Evolutionary conservation across 2,329 filamentous ascomycete genomes (phyloP).

Genomic region (Penicillium sclerotiorum): DNA sequence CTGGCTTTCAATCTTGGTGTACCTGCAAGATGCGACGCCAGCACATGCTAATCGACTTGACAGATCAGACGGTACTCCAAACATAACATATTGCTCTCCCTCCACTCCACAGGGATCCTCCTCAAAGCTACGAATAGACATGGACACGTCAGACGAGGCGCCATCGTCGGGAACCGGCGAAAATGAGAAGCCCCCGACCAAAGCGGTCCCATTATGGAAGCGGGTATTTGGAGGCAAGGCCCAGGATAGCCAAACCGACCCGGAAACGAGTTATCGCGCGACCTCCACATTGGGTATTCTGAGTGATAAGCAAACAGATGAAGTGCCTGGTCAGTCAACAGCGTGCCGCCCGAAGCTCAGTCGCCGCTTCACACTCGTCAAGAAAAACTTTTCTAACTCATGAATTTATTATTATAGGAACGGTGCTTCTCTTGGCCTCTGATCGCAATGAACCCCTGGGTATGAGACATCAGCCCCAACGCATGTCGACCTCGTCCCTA

Average conservation of each 20-base stretch:
- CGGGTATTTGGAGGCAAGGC: background rate
- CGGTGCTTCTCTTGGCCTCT: slow-evolving; percentile 62
- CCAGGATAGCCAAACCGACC: background rate
- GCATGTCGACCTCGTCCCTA: slow-evolving; percentile 59
- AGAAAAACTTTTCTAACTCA: slow-evolving; percentile 1
- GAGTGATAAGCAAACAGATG: slow-evolving; percentile 77
- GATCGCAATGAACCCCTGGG: slow-evolving; percentile 66
- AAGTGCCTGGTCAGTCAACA: slow-evolving; percentile 74
- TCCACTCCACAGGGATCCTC: too few relatives aligned
- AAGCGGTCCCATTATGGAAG: background rate
- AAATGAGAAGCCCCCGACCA: background rate
- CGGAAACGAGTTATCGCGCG: slow-evolving; percentile 28
- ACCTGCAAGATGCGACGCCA: too few relatives aligned
- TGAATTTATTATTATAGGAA: slow-evolving; percentile 46
- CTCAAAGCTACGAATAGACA: background rate
- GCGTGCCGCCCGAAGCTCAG: too few relatives aligned
- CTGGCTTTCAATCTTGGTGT: too few relatives aligned
- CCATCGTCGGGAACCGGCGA: background rate
- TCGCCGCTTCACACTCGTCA: too few relatives aligned
- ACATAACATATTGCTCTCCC: too few relatives aligned
- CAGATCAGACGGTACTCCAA: too few relatives aligned
- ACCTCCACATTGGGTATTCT: slow-evolving; percentile 75
- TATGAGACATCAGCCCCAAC: slow-evolving; percentile 63
- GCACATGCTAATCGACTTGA: too few relatives aligned
- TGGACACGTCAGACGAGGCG: background rate